These are phyloP conservation scores for Bondarzewia mesenterica DNA, from an alignment of 1,284 basidiomycete species.

Conservation along the genomic window DNA sequence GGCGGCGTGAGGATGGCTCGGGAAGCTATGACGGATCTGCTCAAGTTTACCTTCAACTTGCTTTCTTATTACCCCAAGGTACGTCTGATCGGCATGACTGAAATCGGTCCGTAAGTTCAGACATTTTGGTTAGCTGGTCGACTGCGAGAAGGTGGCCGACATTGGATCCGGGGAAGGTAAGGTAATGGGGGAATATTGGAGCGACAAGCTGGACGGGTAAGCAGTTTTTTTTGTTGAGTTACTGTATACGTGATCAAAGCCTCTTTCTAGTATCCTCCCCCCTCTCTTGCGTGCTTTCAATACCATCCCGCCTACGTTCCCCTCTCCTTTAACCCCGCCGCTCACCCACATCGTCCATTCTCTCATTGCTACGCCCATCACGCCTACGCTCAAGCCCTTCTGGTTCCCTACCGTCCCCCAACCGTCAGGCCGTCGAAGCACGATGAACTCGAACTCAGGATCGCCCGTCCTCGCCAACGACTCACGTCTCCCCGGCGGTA, in stretches of 20 bases:
- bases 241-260: neutral
- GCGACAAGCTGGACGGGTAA: constrained; percentile 58
- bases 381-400: constrained; percentile 38
- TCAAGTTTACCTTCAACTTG: constrained; percentile 74
- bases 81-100: constrained; percentile 3
- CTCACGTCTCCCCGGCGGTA: constrained; percentile 7
- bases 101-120: neutral
- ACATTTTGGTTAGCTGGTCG: constrained; percentile 6
- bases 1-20: constrained; percentile 44
- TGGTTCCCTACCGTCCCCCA: constrained; percentile 33
- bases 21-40: constrained; percentile 67
- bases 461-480: constrained; percentile 19
- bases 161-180: constrained; percentile 21
- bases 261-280: constrained; percentile 40
- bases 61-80: constrained; percentile 63
- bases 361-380: constrained; percentile 64
- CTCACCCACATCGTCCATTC: constrained; percentile 69
- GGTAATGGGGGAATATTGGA: constrained; percentile 61
- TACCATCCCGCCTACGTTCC: constrained; percentile 47
- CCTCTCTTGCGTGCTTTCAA: constrained; percentile 58
- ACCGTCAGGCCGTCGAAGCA: constrained; percentile 10
- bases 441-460: constrained; percentile 19
- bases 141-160: constrained; percentile 13
- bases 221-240: constrained; percentile 14
- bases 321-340: constrained; percentile 55